A percentile compares a stretch with the other conserved stretches of the same genome.
Conservation (phyloP, 768 basidiomycete species). For the Neoboletus brunneissimus region DNA sequence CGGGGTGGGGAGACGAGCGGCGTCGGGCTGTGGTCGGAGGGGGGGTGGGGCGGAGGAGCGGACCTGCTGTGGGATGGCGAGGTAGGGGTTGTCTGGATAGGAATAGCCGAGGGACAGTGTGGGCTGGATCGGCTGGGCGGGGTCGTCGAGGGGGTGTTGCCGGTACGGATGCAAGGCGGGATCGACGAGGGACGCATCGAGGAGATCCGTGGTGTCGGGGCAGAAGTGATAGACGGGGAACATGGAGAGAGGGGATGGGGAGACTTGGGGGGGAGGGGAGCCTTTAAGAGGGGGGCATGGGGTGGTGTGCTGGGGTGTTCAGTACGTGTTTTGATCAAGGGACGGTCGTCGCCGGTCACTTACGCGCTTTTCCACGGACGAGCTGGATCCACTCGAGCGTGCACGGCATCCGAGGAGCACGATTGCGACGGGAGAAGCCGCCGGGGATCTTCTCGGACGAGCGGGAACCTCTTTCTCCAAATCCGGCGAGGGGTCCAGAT, state of each 20-base stretch:
- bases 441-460: not conserved
- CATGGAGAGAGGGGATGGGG: not conserved
- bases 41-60: slow-evolving; percentile 1
- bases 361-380: slow-evolving; percentile 4
- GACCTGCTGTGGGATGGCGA: not conserved
- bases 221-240: slow-evolving; percentile 7
- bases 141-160: not conserved
- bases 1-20: slow-evolving; percentile 9
- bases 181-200: slow-evolving; percentile 7
- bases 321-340: not conserved
- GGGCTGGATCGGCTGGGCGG: not conserved
- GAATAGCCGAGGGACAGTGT: slow-evolving; percentile 11
- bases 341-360: not conserved
- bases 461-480: not conserved
- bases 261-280: not conserved
- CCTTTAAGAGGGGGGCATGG: slow-evolving; percentile 4
- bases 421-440: not conserved
- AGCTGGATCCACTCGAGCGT: not conserved
- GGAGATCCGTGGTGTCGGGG: slow-evolving; percentile 5
- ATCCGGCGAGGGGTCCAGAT: slow-evolving; percentile 1
- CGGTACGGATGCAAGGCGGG: not conserved
- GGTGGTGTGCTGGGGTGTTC: not conserved
- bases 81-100: slow-evolving; percentile 14
- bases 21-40: not conserved
- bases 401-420: slow-evolving; percentile 28